Conservation (phyloP, 2,329 filamentous ascomycete genomes). For the Blastomyces gilchristii region DNA sequence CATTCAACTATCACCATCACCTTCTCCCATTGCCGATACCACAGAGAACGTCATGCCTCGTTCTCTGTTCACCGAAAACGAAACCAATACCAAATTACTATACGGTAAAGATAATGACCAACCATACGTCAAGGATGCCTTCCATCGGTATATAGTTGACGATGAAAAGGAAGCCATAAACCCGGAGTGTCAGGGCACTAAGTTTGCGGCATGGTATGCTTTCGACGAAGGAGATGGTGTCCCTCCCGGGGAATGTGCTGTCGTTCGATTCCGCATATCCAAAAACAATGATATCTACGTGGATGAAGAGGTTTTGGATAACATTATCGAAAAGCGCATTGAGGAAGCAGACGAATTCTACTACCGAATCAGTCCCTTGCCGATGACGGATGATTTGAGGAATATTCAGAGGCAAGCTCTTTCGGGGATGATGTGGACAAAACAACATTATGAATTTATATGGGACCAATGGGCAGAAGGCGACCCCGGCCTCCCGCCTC, state of each 20-base stretch:
- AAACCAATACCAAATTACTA: constrained; percentile 72
- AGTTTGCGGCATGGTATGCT: constrained; percentile 80
- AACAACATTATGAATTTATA: constrained; percentile 92
- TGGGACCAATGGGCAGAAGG: constrained; percentile 98
- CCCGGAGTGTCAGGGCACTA: constrained; percentile 69
- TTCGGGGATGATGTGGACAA: constrained; percentile 96
- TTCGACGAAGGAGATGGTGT: constrained; percentile 88
- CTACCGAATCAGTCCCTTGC: constrained; percentile 80
- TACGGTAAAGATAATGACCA: constrained; percentile 70
- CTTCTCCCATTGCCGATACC: constrained; percentile 55
- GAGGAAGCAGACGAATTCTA: constrained; percentile 97
- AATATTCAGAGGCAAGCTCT: constrained; percentile 94
- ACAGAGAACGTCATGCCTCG: constrained; percentile 75
- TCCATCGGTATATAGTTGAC: constrained; percentile 78
- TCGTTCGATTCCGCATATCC: constrained; percentile 84
- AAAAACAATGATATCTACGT: constrained; percentile 65
- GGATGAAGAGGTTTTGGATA: constrained; percentile 86
- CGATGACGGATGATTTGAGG: constrained; percentile 84
- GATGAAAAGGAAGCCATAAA: constrained; percentile 73
- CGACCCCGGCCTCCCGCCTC: constrained; percentile 77
- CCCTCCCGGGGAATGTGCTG: constrained; percentile 80
- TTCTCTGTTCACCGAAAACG: constrained; percentile 88
- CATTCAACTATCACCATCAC: constrained; percentile 78
- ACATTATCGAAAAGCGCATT: constrained; percentile 73
- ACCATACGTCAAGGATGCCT: constrained; percentile 87